Base-by-base conservation (phyloP, 2,329 filamentous ascomycete species). In the Colletotrichum noveboracense region DNA sequence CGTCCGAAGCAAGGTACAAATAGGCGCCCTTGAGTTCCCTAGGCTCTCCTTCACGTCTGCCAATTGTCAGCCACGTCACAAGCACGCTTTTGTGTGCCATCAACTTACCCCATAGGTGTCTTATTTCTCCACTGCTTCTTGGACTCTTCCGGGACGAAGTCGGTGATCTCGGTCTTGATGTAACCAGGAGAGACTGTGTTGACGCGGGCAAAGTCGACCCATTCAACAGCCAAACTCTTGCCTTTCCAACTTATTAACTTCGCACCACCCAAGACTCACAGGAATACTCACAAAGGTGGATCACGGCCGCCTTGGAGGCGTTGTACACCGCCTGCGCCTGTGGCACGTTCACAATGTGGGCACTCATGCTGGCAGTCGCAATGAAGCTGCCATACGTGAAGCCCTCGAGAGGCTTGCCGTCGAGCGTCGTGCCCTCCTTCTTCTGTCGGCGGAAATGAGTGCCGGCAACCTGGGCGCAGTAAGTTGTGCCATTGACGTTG, bases 1-100 rank as follows among this genome's bases (percentile, higher is more conserved):
- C 95, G 84, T 97, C 95, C 16, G 93, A 95, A 21, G 94, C 94
- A 72, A 97, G 88, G 84, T 96, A 97, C 64, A 97, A 85, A 83
- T 94, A 98, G 21, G 93, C 93, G 24, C 94, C 95, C 87, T 96
- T 96, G 79, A 97, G 88, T 87, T 98, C 95, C 76, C 91, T 90
- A 4, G 91, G 87, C 78, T 92, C 88, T 12, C 93, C 95, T 81
- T 96, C 93, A 78, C 95, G 90, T 64, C 91, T 91, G 52, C 66
- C 12, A 30, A 58, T n/a, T 21, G 70, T 80, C 71, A 81, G 77
- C 60, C 26, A 16, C 73, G n/a, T 16, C 6, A 14, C 12, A 74
- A 26, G 18, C 14, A 34, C 26, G 13, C 65, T 21, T 36, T 48
- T 12, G n/a, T 9, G 26, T 24, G 43, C 5, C 28, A 66, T 21